Evolutionary conservation across 805 yeast species (phyloP), one percentile per base, ranked within the genome.

Genomic region (Yarrowia porcina): DNA sequence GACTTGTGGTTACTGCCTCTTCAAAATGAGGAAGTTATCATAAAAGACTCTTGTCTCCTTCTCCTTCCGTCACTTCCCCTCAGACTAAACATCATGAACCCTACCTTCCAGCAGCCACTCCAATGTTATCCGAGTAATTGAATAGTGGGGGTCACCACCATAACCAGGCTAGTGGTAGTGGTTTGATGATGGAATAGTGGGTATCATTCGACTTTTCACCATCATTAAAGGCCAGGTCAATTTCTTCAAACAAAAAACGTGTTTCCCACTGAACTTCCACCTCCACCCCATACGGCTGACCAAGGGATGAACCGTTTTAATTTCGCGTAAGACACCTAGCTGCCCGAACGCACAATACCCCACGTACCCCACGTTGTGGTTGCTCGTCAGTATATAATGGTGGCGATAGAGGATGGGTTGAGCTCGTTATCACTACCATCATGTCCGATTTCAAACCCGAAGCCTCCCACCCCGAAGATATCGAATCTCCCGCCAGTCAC

Each of bases 271-370:
- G 15, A 12, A 5, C 45, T 21, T 42, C 49, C 49, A n/a, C n/a
- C n/a, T n/a, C n/a, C n/a, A n/a, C n/a, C 23, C 50, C 4, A 25
- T 35, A 45, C 50, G 50, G 50, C 50, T 45, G 50, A 45, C n/a
- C 13, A 33, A 45, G 50, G 50, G 6, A 27, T 45, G 50, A 27
- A 45, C 50, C 50, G 50, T 17, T 28, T 45, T 28, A 27, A 27
- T 17, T 11, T 17, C 23, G 18, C 18, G 17, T n/a, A n/a, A n/a
- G 33, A 44, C 33, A 44, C 49, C 20, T 2, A 23, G 30, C 49
- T 42, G 20, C 3, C n/a, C 49, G 35, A 32, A 6, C 6, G 35
- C 13, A 32, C n/a, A 32, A 12, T 32, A 5, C 6, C 10, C 12
- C 32, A 12, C 23, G 21, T 41, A 15, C 45, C 49, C 49, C 49